Evolutionary conservation across 306 rosid genomes (phyloP).

Genomic region (Senna tora): DNA sequence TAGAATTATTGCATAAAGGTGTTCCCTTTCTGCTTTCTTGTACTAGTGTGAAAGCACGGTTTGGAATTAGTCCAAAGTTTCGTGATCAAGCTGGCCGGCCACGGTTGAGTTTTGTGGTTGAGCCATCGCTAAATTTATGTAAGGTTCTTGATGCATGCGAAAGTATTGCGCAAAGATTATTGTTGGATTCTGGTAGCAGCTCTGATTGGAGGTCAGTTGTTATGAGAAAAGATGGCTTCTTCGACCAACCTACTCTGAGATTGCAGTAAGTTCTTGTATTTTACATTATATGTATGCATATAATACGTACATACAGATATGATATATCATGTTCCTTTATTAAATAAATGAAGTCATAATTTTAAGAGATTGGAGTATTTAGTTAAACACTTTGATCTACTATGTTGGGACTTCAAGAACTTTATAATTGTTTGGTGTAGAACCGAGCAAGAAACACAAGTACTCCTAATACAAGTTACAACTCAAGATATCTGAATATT

Average conservation of each 20-base stretch:
- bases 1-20: slow-evolving; percentile 65
- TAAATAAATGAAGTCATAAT: background rate
- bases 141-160: slow-evolving; percentile 77
- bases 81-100: slow-evolving; percentile 76
- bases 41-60: slow-evolving; percentile 70
- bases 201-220: slow-evolving; percentile 82
- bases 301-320: background rate
- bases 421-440: too few relatives aligned
- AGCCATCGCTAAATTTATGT: slow-evolving; percentile 68
- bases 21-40: slow-evolving; percentile 62
- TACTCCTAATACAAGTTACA: too few relatives aligned
- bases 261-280: slow-evolving; percentile 72
- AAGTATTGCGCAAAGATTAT: slow-evolving; percentile 55
- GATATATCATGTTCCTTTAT: slow-evolving; percentile 17
- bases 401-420: background rate
- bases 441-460: too few relatives aligned
- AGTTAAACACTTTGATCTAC: slow-evolving; percentile 6
- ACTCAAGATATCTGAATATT: too few relatives aligned
- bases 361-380: slow-evolving; percentile 7
- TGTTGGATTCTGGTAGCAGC: slow-evolving; percentile 58
- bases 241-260: slow-evolving; percentile 79
- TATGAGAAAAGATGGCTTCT: slow-evolving; percentile 63
- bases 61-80: slow-evolving; percentile 75
- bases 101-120: slow-evolving; percentile 67
- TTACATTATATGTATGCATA: background rate